Percentiles rank a stretch among this genome's conserved stretches.
Evolutionary conservation across 495 filamentous ascomycete species (phyloP).

Genomic region (Aspergillus steynii): DNA sequence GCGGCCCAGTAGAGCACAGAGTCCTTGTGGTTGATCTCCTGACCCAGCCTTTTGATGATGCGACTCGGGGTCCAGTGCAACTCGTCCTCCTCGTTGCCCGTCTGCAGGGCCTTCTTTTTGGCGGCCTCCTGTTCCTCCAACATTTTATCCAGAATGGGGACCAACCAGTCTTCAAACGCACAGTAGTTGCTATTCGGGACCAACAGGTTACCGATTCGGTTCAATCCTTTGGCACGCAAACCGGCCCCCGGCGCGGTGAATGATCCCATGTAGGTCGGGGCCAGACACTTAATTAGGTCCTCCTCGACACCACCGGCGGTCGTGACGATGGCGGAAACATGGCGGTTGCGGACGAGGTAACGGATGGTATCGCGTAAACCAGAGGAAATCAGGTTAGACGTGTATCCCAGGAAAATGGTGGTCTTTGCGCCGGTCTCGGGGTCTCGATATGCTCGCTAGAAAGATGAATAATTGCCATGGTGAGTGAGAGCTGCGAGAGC

Average conservation of each 20-base stretch:
- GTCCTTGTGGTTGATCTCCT: constrained; percentile 85
- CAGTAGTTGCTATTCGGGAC: constrained; percentile 98
- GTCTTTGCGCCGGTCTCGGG: constrained; percentile 70
- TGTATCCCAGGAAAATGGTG: constrained; percentile 96
- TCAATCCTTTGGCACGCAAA: constrained; percentile 79
- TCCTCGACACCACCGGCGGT: constrained; percentile 97
- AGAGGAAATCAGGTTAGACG: constrained; percentile 94
- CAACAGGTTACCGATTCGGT: constrained; percentile 94
- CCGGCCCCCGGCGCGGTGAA: constrained; percentile 74
- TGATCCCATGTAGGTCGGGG: constrained; percentile 85
- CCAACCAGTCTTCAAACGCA: constrained; percentile 94
- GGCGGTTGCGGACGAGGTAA: constrained; percentile 86
- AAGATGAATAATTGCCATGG: neutral
- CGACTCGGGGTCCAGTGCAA: constrained; percentile 89
- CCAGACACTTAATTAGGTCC: constrained; percentile 97
- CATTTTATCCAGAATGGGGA: constrained; percentile 89
- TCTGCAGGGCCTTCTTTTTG: constrained; percentile 43
- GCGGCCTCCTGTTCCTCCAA: constrained; percentile 86
- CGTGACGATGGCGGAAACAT: constrained; percentile 89
- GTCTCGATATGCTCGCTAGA: constrained; percentile 71
- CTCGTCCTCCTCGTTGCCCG: constrained; percentile 61
- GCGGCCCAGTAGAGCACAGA: constrained; percentile 94
- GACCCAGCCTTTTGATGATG: constrained; percentile 81
- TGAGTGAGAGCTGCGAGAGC: constrained; percentile 5
- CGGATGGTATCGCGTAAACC: constrained; percentile 88